phyloP scores from a whole-genome alignment of 1,284 basidiomycete genomes.

The Leccinum holopus region DNA sequence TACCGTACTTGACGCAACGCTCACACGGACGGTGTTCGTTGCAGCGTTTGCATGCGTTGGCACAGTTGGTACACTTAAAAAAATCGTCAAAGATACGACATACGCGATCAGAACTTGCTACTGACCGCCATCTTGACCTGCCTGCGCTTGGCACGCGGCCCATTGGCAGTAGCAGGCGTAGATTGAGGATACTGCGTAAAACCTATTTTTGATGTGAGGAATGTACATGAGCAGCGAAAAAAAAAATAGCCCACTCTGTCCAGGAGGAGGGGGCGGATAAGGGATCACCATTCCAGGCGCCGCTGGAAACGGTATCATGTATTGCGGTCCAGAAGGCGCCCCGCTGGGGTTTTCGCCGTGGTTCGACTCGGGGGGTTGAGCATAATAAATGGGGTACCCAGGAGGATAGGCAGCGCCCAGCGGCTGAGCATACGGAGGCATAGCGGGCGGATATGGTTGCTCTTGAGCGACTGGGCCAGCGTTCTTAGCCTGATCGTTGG shows the following conservation, averaged over 20 bases:
- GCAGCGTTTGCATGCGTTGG: constrained; percentile 82
- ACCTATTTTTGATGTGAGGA: constrained; percentile 31
- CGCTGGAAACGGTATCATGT: constrained; percentile 52
- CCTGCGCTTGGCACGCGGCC: constrained; percentile 63
- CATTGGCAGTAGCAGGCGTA: constrained; percentile 25
- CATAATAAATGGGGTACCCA: constrained; percentile 36
- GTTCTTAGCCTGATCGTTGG: constrained; percentile 35
- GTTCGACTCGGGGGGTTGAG: constrained; percentile 28
- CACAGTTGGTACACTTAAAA: constrained; percentile 74
- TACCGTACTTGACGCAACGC: constrained; percentile 78
- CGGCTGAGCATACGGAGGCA: constrained; percentile 32
- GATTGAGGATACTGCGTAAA: constrained; percentile 33
- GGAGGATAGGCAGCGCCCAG: constrained; percentile 33
- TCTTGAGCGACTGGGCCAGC: constrained; percentile 33
- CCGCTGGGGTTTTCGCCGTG: constrained; percentile 47
- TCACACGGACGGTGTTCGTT: constrained; percentile 79
- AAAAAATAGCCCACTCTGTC: constrained; percentile 42
- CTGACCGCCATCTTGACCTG: constrained; percentile 88
- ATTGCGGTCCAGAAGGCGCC: constrained; percentile 45
- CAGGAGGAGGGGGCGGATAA: constrained; percentile 44
- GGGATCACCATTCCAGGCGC: constrained; percentile 66
- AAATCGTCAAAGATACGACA: constrained; percentile 5
- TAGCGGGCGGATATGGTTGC: constrained; percentile 29
- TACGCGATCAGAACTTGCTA: constrained; percentile 1
- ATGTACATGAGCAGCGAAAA: constrained; percentile 4